Conservation (phyloP, 495 filamentous ascomycete species). For the Penicillium tannophilum region DNA sequence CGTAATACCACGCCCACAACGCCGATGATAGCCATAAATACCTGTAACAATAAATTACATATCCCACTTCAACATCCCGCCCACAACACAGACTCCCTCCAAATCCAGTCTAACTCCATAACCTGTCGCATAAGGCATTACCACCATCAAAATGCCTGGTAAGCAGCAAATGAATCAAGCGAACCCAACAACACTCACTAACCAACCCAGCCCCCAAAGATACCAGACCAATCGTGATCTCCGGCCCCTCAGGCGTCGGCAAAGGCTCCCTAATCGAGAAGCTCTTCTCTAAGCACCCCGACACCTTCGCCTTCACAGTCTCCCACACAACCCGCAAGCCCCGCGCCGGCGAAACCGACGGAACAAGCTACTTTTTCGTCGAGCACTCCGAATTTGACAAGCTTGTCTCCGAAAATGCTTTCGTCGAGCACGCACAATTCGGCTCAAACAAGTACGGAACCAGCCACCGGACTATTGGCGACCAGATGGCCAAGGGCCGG, state of each 20-base stretch:
- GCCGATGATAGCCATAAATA: neutral
- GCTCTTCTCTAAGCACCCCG: slow-evolving; percentile 63
- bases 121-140: neutral
- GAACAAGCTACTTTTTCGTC: slow-evolving; percentile 76
- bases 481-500: slow-evolving; percentile 61
- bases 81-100: neutral
- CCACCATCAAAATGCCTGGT: neutral
- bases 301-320: slow-evolving; percentile 74
- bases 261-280: slow-evolving; percentile 80
- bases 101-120: neutral
- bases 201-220: slow-evolving; percentile 9
- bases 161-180: neutral
- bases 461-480: slow-evolving; percentile 67
- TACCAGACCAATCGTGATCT: slow-evolving; percentile 72
- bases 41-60: neutral
- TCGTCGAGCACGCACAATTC: slow-evolving; percentile 82
- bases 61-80: slow-evolving; percentile 1
- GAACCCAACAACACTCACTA: neutral
- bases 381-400: slow-evolving; percentile 62
- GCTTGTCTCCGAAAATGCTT: slow-evolving; percentile 63
- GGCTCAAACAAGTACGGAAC: slow-evolving; percentile 82
- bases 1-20: neutral
- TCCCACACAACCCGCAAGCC: slow-evolving; percentile 69
- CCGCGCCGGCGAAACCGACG: slow-evolving; percentile 69
- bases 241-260: slow-evolving; percentile 77